Base-by-base conservation (phyloP, 805 yeast genomes). In the Cyberlindnera americana region DNA sequence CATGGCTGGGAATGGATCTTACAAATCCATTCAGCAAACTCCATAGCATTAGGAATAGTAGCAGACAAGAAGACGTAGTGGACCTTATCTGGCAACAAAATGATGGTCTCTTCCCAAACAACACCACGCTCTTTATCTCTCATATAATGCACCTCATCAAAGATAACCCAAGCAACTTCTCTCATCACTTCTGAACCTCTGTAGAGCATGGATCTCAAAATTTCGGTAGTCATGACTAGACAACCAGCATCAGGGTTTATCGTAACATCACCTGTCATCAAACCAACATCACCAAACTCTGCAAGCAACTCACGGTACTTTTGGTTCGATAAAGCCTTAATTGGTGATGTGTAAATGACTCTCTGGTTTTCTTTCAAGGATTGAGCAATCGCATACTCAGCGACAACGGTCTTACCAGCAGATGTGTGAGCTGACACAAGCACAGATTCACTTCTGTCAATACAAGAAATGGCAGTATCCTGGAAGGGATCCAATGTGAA, bases 51-150 rank as follows among this genome's bases (percentile, higher is more conserved):
- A 19, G 99, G 99, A 51, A 91, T 91, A 1, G 99, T 91, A 35
- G 98, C 98, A 12, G 97, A 89, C 48, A 91, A 66, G 55, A 91
- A 86, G 3, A 91, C 96, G 56, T 90, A 88, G 50, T 85, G 91
- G 14, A 93, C 97, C 69, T 90, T 90, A 54, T 95, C 97, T 4
- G 99, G 99, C 30, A 93, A 71, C 59, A 93, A 69, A 43, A 93
- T 93, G 49, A 93, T 91, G 13, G 98, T 91, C 64, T 93, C 99
- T 66, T 93, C 99, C 99, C 99, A 93, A 25, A 93, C 99, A 38
- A 93, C 99, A 62, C 99, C 99, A 67, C 99, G 80, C 51, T 89
- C 93, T 53, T 88, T 83, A 62, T 93, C 99, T 67, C 97, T 81
- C 95, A 93, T 93, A 65, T 93, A 93, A 67, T 93, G 99, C 33